A percentile compares a stretch with the other conserved stretches of the same genome.
These are phyloP conservation scores for Mucor lusitanicus DNA, from an alignment of 371 early-diverging fungal species.

Conservation along the genomic window DNA sequence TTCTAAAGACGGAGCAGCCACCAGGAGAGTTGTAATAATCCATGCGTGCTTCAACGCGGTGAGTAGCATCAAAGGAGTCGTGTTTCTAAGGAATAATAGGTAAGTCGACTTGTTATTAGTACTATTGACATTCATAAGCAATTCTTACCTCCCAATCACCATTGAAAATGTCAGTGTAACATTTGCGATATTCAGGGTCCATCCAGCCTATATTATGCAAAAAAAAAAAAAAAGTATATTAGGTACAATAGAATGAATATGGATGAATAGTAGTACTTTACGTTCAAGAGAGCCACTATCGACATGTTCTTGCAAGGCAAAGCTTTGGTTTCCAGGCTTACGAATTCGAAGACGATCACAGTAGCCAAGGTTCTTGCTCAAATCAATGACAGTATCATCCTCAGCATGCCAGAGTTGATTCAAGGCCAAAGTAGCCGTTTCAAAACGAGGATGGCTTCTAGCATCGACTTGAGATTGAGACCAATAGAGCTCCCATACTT, in stretches of 20 bases:
- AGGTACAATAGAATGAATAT: background rate
- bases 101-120: background rate
- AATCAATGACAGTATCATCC: slow-evolving; percentile 27
- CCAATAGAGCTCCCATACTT: slow-evolving; percentile 48
- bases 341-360: slow-evolving; percentile 47
- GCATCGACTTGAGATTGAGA: slow-evolving; percentile 29
- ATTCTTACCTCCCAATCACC: slow-evolving; percentile 28
- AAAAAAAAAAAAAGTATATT: too few relatives aligned
- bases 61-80: slow-evolving; percentile 47
- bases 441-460: slow-evolving; percentile 35
- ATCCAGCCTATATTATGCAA: slow-evolving; percentile 17
- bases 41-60: slow-evolving; percentile 41
- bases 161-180: slow-evolving; percentile 22
- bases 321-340: slow-evolving; percentile 30
- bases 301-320: slow-evolving; percentile 39
- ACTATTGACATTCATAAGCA: too few relatives aligned
- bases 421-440: slow-evolving; percentile 28
- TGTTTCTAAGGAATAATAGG: slow-evolving; percentile 9
- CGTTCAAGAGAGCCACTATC: slow-evolving; percentile 45
- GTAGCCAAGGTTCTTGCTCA: slow-evolving; percentile 36
- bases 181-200: slow-evolving; percentile 29
- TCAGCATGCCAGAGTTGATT: slow-evolving; percentile 39
- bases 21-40: slow-evolving; percentile 37
- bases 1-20: slow-evolving; percentile 46
- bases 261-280: background rate